phyloP scores from a whole-genome alignment of 805 yeast species.

The Sugiyamaella floridensis region DNA sequence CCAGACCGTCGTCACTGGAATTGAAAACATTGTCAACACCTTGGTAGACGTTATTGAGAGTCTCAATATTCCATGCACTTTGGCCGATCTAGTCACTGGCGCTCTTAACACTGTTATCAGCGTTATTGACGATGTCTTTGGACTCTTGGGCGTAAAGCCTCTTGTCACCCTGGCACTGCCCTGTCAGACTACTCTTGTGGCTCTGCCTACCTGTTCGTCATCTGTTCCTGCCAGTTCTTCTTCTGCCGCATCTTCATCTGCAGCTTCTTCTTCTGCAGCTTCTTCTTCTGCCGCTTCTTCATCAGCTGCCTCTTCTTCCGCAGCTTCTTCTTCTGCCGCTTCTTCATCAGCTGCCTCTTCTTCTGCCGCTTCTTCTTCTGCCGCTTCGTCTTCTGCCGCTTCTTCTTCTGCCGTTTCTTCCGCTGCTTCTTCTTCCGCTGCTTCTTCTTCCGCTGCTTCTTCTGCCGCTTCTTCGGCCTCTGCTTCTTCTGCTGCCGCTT shows the following conservation, averaged over 20 bases:
- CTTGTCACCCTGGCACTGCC: background rate
- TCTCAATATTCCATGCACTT: background rate
- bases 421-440: background rate
- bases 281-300: background rate
- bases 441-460: background rate
- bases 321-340: background rate
- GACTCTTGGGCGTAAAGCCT: background rate
- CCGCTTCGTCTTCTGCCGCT: background rate
- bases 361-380: background rate
- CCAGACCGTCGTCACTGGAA: background rate
- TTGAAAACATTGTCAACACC: background rate
- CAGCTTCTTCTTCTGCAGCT: background rate
- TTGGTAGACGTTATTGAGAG: background rate
- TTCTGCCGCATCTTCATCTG: background rate
- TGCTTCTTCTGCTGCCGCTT: background rate
- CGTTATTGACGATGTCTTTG: background rate
- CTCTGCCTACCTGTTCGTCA: background rate
- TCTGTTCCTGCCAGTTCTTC: background rate
- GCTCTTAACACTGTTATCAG: background rate
- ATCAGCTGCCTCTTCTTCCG: background rate
- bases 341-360: background rate
- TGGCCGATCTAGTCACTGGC: background rate
- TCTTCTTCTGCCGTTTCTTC: background rate
- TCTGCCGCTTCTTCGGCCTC: background rate
- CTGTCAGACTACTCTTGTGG: background rate